Conservation (phyloP, 352 stramenopile species). For the Globisporangium emineosum region DNA sequence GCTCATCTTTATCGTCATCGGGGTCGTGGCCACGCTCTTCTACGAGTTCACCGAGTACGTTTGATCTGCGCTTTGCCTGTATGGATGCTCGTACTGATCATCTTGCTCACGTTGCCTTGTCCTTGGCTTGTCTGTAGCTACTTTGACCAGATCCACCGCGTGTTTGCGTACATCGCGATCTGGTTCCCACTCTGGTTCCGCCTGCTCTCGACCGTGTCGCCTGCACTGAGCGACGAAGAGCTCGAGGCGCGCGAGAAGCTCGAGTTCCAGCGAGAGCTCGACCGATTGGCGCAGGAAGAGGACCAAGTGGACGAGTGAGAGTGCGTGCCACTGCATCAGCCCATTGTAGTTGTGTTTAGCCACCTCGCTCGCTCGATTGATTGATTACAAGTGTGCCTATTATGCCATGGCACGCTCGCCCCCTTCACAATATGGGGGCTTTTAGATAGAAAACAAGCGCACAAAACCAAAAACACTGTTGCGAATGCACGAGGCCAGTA, state of each 20-base stretch:
- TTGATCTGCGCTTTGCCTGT: neutral
- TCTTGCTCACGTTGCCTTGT: neutral
- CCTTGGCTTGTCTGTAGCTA: slow-evolving; percentile 29
- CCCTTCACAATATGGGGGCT: neutral
- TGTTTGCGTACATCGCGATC: slow-evolving; percentile 74
- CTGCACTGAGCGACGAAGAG: slow-evolving; percentile 56
- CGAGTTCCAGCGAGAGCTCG: slow-evolving; percentile 51
- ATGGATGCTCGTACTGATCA: neutral
- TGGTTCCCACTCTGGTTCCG: slow-evolving; percentile 83
- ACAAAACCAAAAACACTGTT: neutral
- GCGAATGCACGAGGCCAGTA: neutral
- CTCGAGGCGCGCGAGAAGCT: slow-evolving; percentile 41
- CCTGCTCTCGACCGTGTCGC: slow-evolving; percentile 62
- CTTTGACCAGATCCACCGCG: slow-evolving; percentile 68
- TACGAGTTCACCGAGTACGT: slow-evolving; percentile 70
- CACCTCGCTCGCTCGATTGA: neutral
- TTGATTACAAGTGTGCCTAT: neutral
- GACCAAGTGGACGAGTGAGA: slow-evolving; percentile 36
- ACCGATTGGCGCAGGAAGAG: slow-evolving; percentile 34
- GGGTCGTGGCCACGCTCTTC: slow-evolving; percentile 55
- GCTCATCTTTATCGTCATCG: slow-evolving; percentile 64
- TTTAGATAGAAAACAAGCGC: neutral
- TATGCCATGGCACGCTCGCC: neutral
- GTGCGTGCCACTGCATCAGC: too few species aligned
- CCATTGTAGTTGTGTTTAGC: too few species aligned